These are phyloP conservation scores for Trichoderma pleuroti DNA, from an alignment of 2,329 filamentous ascomycete genomes.

Conservation along the genomic window DNA sequence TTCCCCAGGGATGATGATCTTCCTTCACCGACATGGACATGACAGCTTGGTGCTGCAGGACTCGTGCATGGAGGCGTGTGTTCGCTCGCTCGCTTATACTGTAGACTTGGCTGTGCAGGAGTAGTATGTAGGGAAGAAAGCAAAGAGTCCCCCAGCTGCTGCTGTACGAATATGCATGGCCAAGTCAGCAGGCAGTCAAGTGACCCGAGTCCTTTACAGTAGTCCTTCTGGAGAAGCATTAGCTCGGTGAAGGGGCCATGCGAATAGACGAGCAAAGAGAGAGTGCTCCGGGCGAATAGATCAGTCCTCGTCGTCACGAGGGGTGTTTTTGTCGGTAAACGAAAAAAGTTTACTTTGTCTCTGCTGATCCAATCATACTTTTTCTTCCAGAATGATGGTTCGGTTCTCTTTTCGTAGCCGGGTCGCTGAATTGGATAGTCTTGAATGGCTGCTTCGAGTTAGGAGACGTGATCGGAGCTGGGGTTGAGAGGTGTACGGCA, in stretches of 20 bases:
- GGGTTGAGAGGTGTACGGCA: neutral
- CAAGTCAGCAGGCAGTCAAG: constrained; percentile 4
- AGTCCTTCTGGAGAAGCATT: neutral
- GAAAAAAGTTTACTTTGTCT: neutral
- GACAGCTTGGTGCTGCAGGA: neutral
- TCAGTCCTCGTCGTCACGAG: neutral
- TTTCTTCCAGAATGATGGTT: neutral
- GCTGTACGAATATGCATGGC: neutral
- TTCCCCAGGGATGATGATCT: neutral
- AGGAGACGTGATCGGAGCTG: neutral
- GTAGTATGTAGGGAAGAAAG: neutral
- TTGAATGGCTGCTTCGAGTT: neutral
- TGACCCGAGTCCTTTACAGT: neutral
- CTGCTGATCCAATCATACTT: neutral
- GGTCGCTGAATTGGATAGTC: neutral
- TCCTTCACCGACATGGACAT: constrained; percentile 4
- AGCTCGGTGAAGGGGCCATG: neutral
- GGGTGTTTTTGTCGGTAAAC: neutral
- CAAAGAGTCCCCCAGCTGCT: neutral
- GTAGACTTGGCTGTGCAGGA: neutral
- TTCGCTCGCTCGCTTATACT: no score
- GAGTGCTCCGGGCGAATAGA: neutral
- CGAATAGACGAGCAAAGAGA: no score
- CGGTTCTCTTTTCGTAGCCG: neutral
- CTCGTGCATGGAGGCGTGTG: neutral